Evolutionary conservation across 2,329 filamentous ascomycete genomes (phyloP).

Genomic region (Rhytidhysteron rufulum): DNA sequence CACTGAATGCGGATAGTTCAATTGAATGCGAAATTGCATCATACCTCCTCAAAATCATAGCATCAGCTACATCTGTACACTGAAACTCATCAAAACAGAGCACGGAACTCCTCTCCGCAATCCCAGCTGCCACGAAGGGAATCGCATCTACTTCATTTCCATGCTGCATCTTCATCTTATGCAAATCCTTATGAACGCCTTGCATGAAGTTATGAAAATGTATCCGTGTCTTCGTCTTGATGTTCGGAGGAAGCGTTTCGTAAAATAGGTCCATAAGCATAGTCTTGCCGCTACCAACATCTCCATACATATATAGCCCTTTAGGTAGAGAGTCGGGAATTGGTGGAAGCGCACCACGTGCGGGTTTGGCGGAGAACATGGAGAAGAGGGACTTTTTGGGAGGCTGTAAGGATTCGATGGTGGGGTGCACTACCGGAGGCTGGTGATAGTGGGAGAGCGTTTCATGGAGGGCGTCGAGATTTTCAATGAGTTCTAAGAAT

Average conservation of each 20-base stretch:
- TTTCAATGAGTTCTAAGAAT: constrained; percentile 73
- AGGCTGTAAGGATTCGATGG: constrained; percentile 63
- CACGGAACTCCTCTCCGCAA: constrained; percentile 79
- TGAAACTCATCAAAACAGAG: constrained; percentile 99
- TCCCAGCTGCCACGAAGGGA: constrained; percentile 90
- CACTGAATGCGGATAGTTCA: no score
- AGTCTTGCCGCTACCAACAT: constrained; percentile 96
- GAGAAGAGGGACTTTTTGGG: constrained; percentile 55
- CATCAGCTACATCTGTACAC: constrained; percentile 95
- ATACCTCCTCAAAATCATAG: constrained; percentile 89
- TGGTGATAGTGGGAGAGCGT: constrained; percentile 72
- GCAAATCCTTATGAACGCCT: constrained; percentile 85
- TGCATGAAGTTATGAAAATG: constrained; percentile 99
- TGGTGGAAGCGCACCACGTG: constrained; percentile 36
- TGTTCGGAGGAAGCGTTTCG: constrained; percentile 78
- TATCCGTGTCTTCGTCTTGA: constrained; percentile 81
- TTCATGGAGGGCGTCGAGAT: constrained; percentile 82
- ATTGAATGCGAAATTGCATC: no score
- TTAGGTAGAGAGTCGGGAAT: constrained; percentile 76
- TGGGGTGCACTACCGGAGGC: constrained; percentile 71
- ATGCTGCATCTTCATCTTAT: constrained; percentile 83
- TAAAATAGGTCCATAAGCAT: constrained; percentile 99
- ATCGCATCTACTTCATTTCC: constrained; percentile 87
- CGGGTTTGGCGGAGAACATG: constrained; percentile 54
- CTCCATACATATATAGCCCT: constrained; percentile 91